Evolutionary conservation across 176 grass and related monocot genomes (phyloP).

Genomic region (Luzula sylvatica): DNA sequence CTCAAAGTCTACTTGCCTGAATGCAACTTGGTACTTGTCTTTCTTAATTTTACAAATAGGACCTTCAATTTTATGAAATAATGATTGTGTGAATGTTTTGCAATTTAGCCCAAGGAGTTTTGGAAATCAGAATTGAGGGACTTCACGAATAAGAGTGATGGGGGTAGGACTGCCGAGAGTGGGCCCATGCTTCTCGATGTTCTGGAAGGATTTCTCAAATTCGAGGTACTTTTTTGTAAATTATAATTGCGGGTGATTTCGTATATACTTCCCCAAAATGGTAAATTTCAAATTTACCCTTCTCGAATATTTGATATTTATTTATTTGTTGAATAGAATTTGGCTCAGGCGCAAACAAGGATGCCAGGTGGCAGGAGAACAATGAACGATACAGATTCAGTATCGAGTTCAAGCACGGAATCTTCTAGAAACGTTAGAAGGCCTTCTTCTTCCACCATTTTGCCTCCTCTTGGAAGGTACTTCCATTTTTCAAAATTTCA

Average conservation of each 20-base stretch:
- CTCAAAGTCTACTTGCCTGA: slow-evolving; percentile 93
- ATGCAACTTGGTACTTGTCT: slow-evolving; percentile 71
- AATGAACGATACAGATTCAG: slow-evolving; percentile 42
- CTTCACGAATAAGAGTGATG: slow-evolving; percentile 66
- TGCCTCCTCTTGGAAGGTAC: slow-evolving; percentile 72
- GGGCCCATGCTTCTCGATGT: slow-evolving; percentile 86
- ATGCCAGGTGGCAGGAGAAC: slow-evolving; percentile 49
- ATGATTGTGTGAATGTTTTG: background rate
- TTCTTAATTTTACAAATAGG: no score
- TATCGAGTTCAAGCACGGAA: slow-evolving; percentile 39
- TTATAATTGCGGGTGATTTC: no score
- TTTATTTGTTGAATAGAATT: slow-evolving; percentile 42
- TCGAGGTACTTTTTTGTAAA: slow-evolving; percentile 37
- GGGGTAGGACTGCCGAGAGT: slow-evolving; percentile 57
- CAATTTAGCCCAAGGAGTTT: slow-evolving; percentile 68
- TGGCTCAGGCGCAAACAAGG: slow-evolving; percentile 84
- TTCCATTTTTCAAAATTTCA: no score
- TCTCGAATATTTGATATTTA: background rate
- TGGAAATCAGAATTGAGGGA: slow-evolving; percentile 84
- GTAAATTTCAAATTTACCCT: background rate
- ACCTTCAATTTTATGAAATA: no score
- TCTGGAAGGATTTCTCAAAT: slow-evolving; percentile 94
- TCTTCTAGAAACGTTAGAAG: slow-evolving; percentile 53
- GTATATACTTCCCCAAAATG: no score
- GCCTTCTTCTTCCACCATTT: slow-evolving; percentile 54